phyloP scores from a whole-genome alignment of 306 rosid species.

The Acacia crassicarpa region DNA sequence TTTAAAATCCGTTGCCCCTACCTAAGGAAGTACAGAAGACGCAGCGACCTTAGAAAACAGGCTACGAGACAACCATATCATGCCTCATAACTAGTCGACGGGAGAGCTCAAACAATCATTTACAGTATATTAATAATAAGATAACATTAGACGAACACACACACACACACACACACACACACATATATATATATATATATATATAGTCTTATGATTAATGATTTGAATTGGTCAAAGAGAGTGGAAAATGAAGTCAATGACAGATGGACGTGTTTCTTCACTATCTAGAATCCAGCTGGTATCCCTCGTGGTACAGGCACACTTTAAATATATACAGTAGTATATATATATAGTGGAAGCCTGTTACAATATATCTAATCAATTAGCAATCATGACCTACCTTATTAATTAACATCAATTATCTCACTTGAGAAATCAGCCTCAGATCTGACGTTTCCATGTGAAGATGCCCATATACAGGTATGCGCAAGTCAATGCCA shows the following conservation, averaged over 20 bases:
- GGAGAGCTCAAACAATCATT: background rate
- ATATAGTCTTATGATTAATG: background rate
- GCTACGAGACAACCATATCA: background rate
- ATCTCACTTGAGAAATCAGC: constrained; percentile 27
- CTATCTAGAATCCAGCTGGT: background rate
- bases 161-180: background rate
- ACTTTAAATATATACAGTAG: background rate
- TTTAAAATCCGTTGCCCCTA: background rate
- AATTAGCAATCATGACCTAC: background rate
- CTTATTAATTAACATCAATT: background rate
- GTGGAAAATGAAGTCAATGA: constrained; percentile 34
- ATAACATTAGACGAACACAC: background rate
- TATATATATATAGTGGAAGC: background rate
- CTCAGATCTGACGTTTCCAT: constrained; percentile 7
- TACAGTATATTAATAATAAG: background rate
- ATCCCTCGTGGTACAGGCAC: constrained; percentile 1
- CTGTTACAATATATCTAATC: background rate
- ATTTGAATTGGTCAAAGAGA: constrained; percentile 8
- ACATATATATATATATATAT: background rate
- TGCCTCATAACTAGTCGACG: background rate
- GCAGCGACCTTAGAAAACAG: background rate
- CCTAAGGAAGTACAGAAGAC: background rate
- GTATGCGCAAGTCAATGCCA: constrained; percentile 32
- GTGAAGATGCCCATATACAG: background rate
- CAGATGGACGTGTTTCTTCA: constrained; percentile 12